Conservation (phyloP, 768 basidiomycete species). For the Mycena indigotica region DNA sequence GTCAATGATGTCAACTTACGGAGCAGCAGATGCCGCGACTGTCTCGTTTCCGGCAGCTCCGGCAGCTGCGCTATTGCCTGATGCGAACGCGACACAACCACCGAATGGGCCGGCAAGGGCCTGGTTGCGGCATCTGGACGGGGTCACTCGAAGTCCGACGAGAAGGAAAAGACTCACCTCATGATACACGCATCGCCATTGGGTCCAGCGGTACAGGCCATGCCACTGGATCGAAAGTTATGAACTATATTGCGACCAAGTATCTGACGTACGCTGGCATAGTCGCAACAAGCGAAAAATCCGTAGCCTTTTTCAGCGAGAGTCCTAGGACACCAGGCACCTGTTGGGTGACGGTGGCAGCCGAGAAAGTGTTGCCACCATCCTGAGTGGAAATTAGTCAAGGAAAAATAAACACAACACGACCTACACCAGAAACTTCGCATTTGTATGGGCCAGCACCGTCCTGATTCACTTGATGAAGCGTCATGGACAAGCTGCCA, state of each 20-base stretch:
- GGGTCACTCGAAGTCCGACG: background rate
- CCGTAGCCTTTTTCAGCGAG: constrained; percentile 7
- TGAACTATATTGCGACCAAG: background rate
- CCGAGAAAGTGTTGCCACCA: constrained; percentile 18
- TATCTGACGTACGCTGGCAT: constrained; percentile 17
- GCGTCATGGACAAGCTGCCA: constrained; percentile 18
- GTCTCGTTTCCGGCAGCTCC: constrained; percentile 1
- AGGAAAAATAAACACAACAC: background rate
- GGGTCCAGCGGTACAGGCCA: constrained; percentile 19
- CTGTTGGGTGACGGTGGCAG: constrained; percentile 15
- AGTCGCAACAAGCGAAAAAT: constrained; percentile 16
- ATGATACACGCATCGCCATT: constrained; percentile 23
- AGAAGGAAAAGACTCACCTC: background rate
- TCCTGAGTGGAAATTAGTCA: constrained; percentile 1
- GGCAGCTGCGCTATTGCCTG: background rate
- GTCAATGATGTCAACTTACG: too few species aligned
- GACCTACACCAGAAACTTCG: constrained; percentile 11
- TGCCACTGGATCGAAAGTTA: constrained; percentile 4
- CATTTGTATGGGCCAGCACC: constrained; percentile 21
- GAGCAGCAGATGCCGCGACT: background rate
- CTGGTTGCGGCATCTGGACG: constrained; percentile 9
- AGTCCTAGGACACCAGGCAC: constrained; percentile 17
- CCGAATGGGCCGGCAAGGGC: constrained; percentile 19
- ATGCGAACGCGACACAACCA: constrained; percentile 14
- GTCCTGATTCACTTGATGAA: constrained; percentile 24